Evolutionary conservation across 202 grass and related monocot genomes (phyloP), one percentile per base, ranked within the genome.

Genomic region (Alloteropsis angusta): DNA sequence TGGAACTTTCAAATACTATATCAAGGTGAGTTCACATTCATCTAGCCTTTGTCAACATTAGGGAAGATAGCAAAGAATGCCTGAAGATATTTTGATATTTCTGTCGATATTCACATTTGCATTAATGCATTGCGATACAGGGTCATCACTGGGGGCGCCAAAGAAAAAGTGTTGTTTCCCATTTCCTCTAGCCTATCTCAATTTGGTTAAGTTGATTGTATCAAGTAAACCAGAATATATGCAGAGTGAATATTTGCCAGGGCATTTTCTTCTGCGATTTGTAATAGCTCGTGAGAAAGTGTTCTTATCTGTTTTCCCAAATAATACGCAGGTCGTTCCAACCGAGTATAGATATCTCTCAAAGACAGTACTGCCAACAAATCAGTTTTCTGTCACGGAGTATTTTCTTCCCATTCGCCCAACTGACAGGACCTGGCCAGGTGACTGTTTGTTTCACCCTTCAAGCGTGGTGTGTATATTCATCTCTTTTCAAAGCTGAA

Each of bases 1-100:
- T 86, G 96, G 96, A 53, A 91, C 92, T 41, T 99, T 96, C 79
- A 99, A 99, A 83, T 99, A 99, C 57, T 99, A 99, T 80, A 99
- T 99, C 64, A 99, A 99, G 92, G 96, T 96, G 61, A 85, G 59
- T 73, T 30, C n/a, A 5, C 45, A 54, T 72, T 62, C 0, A 68
- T 53, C 28, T 65, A n/a, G 56, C 4, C 35, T 71, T 77, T 64
- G n/a, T 41, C 22, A 59, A 79, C 67, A 53, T 73, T 86, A 18
- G 32, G 5, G 19, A 45, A 21, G 34, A 75, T 41, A 60, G 37
- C n/a, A 56, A 34, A 72, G 49, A 57, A 76, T 53, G 37, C 6
- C 47, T 7, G 26, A 76, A 77, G 37, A 30, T 30, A n/a, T n/a
- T n/a, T n/a, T n/a, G 28, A 30, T 30, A 30, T 1, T 30, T 30